Base-by-base conservation (phyloP, 306 rosid species). In the Cicer pinnatifidum region DNA sequence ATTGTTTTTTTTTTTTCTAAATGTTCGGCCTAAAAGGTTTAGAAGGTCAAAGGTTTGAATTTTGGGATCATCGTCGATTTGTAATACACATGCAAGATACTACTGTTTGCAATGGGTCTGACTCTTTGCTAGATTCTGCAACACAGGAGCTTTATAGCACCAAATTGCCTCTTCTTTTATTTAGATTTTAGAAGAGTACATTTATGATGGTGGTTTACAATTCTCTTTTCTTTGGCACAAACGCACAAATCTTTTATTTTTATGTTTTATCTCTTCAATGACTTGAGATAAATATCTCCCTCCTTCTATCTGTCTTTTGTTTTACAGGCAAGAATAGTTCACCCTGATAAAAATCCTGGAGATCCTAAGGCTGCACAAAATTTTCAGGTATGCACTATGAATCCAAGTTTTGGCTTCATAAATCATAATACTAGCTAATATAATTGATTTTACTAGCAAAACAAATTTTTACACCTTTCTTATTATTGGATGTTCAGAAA, bases 331-430 rank as follows among this genome's bases (percentile, higher is more conserved):
- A 94, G 95, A 86, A 3, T 48, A 68, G 99, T 91, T 82, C 99
- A 94, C 85, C 99, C 99, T 2, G 99, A 94, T 80, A 94, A 94
- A 87, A 94, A 94, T 75, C 92, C 66, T 52, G 99, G 97, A 72
- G 96, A 94, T 79, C 97, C 97, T 0, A 87, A 65, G 78, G 97
- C 99, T 60, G 97, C 96, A 7, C 87, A 76, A 76, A 94, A 91
- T 68, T 94, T 94, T 77, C 96, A 90, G 88, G 99, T 94, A 76
- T 76, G 73, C 72, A 20, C 63, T 56, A 20, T n/a, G 67, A 71
- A 39, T 6, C 67, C 11, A 6, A 20, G 19, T 79, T 54, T 75
- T 71, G 48, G 71, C 46, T 73, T 70, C 83, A 17, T 9, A 28
- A 53, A 69, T 70, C 83, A 17, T 7, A 28, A 46, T 8, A 52